phyloP scores from a whole-genome alignment of 805 yeast species.

The Saturnispora ahearnii region DNA sequence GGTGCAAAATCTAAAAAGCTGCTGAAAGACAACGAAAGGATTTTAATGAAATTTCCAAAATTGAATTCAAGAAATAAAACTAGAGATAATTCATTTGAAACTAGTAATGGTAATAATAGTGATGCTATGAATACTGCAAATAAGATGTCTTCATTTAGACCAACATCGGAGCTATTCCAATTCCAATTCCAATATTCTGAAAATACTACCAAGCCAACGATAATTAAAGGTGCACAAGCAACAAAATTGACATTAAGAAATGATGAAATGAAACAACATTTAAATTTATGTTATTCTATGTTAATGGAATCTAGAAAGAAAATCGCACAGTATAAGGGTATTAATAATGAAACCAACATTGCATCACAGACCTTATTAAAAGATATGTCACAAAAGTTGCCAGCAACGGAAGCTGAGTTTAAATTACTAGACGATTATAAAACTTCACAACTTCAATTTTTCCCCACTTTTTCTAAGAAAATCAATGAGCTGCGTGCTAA shows the following conservation, averaged over 20 bases:
- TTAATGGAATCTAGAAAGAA: constrained; percentile 36
- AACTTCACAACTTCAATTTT: constrained; percentile 23
- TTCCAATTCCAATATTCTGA: not conserved
- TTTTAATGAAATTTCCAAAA: constrained; percentile 44
- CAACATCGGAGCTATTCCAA: constrained; percentile 9
- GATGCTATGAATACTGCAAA: constrained; percentile 1
- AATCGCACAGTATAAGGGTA: constrained; percentile 34
- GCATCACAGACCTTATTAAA: constrained; percentile 35
- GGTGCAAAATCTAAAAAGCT: constrained; percentile 51
- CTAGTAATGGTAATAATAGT: not conserved
- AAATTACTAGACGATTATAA: constrained; percentile 31
- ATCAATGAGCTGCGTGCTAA: constrained; percentile 18
- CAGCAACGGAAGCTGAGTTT: constrained; percentile 41
- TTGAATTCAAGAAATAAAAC: not conserved
- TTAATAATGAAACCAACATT: constrained; percentile 27
- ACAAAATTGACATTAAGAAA: constrained; percentile 10
- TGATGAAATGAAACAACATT: constrained; percentile 22
- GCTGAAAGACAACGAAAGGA: constrained; percentile 29
- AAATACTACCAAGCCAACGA: not conserved
- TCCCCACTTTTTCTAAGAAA: constrained; percentile 17
- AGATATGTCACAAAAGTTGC: constrained; percentile 49
- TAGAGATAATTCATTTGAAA: not conserved
- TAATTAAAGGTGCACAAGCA: constrained; percentile 13
- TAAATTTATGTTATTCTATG: constrained; percentile 23
- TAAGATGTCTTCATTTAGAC: constrained; percentile 8